phyloP scores from a whole-genome alignment of 192 early-diverging fungal genomes.

The Backusella tuberculispora region DNA sequence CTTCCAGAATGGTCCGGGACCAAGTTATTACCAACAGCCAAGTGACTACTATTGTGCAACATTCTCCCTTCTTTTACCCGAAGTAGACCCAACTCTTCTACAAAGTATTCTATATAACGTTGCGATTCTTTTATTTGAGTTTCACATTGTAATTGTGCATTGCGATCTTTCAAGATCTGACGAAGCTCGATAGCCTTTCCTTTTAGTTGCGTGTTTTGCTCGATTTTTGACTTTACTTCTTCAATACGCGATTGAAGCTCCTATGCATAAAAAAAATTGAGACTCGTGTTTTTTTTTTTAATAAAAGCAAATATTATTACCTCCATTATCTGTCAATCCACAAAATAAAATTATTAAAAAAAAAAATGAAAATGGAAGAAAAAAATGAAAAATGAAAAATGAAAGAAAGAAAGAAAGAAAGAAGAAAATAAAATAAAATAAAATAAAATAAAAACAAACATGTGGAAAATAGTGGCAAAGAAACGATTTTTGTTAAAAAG shows the following conservation, averaged over 20 bases:
- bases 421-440: constrained; percentile 4
- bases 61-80: constrained; percentile 27
- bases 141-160: constrained; percentile 79
- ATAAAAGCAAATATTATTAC: not conserved
- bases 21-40: not conserved
- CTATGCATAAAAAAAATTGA: not conserved
- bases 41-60: constrained; percentile 2
- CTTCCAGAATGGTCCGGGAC: not conserved
- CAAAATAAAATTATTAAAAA: not conserved
- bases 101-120: constrained; percentile 69
- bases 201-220: constrained; percentile 41
- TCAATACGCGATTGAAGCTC: constrained; percentile 30
- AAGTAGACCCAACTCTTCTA: constrained; percentile 64
- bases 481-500: constrained; percentile 8
- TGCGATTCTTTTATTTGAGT: constrained; percentile 66
- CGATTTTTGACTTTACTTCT: constrained; percentile 48
- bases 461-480: not conserved
- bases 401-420: not conserved
- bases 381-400: not conserved
- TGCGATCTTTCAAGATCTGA: constrained; percentile 57
- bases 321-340: not conserved
- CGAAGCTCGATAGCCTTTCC: constrained; percentile 61
- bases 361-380: not conserved
- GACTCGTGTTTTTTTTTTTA: too few species aligned
- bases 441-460: constrained; percentile 5